Evolutionary conservation across 306 rosid species (phyloP).

Genomic region (Dicorynia guianensis): DNA sequence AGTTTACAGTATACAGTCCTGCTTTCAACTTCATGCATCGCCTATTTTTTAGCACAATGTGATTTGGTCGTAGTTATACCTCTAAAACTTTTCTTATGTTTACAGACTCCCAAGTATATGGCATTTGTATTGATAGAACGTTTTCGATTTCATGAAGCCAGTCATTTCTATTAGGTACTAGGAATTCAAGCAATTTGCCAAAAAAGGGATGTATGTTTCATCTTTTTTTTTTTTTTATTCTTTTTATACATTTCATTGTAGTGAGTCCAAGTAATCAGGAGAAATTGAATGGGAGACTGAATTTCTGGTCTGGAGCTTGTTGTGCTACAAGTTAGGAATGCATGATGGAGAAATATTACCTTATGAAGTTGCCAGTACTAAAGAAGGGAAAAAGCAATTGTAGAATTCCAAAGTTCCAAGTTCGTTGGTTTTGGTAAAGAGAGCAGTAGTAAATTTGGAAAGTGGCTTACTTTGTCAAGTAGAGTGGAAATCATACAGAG

Average conservation of each 20-base stretch:
- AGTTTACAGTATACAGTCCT: too few species aligned
- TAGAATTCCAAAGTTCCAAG: background rate
- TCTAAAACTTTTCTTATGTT: background rate
- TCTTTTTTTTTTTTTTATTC: background rate
- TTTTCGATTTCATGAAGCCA: slow-evolving; percentile 9
- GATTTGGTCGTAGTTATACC: background rate
- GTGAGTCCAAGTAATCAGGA: background rate
- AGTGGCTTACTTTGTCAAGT: background rate
- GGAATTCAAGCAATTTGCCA: slow-evolving; percentile 21
- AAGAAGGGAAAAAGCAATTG: background rate
- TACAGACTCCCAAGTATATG: background rate
- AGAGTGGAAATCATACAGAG: background rate
- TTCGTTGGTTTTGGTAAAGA: background rate
- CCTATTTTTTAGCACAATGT: too few species aligned
- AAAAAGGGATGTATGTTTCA: background rate
- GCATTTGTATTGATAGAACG: background rate
- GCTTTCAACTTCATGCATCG: too few species aligned
- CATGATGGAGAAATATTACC: background rate
- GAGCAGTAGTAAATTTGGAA: background rate
- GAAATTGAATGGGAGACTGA: background rate
- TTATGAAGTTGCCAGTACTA: background rate
- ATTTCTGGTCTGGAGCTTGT: slow-evolving; percentile 4
- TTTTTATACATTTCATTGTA: background rate
- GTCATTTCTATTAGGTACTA: background rate
- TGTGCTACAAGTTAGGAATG: slow-evolving; percentile 10